A percentile compares a stretch with the other conserved stretches of the same genome.
Evolutionary conservation across 1,284 basidiomycete species (phyloP).

Genomic region (Violaceomyces palustris): DNA sequence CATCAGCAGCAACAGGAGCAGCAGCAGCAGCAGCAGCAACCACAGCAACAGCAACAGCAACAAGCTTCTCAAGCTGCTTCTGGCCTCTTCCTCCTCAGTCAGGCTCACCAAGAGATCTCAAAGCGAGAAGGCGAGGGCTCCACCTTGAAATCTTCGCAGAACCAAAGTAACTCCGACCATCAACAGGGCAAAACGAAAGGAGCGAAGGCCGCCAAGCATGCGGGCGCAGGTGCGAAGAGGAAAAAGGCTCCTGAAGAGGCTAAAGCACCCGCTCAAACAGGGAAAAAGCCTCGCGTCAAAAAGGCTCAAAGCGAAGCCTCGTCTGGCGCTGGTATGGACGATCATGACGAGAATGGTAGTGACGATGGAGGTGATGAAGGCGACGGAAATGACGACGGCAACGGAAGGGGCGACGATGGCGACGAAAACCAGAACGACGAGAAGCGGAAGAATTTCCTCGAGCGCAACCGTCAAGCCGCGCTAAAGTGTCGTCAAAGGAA

Average conservation of each 20-base stretch:
- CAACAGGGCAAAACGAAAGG: constrained; percentile 2
- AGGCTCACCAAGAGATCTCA: constrained; percentile 91
- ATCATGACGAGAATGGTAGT: too few relatives aligned
- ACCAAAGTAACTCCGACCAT: too few relatives aligned
- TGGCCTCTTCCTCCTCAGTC: constrained; percentile 83
- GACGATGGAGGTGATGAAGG: constrained; percentile 20
- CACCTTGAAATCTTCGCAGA: too few relatives aligned
- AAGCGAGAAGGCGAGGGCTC: constrained; percentile 76
- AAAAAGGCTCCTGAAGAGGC: too few relatives aligned
- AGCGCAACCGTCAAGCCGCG: constrained; percentile 62
- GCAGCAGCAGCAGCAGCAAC: too few relatives aligned
- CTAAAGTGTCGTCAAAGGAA: constrained; percentile 98
- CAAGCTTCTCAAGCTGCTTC: constrained; percentile 19
- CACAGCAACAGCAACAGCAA: constrained; percentile 20
- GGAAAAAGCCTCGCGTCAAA: background rate
- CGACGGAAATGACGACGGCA: constrained; percentile 18
- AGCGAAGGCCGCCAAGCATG: constrained; percentile 13
- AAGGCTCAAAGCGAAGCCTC: background rate
- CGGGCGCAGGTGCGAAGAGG: constrained; percentile 10
- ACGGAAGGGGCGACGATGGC: constrained; percentile 46
- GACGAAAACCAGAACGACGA: constrained; percentile 48
- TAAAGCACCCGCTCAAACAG: constrained; percentile 2
- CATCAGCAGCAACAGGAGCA: constrained; percentile 25
- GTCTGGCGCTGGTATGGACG: background rate
- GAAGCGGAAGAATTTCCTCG: constrained; percentile 50